Base-by-base conservation (phyloP, 2,329 filamentous ascomycete genomes). In the Coniella lustricola region DNA sequence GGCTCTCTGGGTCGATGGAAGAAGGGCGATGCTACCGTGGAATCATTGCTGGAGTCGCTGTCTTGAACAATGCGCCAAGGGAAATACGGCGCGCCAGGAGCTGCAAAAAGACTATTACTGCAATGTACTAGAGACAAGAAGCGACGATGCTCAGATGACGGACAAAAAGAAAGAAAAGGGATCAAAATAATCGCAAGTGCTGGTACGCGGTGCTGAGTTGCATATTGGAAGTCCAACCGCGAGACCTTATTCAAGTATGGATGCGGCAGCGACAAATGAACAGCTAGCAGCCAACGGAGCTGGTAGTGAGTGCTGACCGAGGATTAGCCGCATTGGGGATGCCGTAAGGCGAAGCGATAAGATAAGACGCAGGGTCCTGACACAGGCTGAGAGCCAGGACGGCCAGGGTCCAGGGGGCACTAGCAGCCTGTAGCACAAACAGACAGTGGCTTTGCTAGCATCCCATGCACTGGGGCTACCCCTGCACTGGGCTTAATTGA, bases 21-120 rank as follows among this genome's bases (percentile, higher is more conserved):
- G 39, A 42, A 42, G 36, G 38, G 41, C 45, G 43, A 43, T 48
- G 61, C 67, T 75, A 75, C 64, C 67, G 66, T 62, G 69, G 67
- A 71, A 73, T 71, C 73, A 76, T 76, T 64, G 67, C 72, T 71
- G 51, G 53, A 14, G 44, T 41, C 12, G 32, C 21, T 31, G 54
- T 54, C n/a, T 13, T 35, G 17, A 50, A 31, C 32, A 41, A 31
- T 47, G 44, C 39, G 49, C 49, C 32, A 41, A 34, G 18, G 22
- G 35, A 38, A 35, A 33, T 34, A 22, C 12, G 36, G 32, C 44
- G 31, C 34, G 37, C 9, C 7, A 21, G 14, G 32, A 42, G 38
- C 40, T 38, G 32, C 20, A 20, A 35, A n/a, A 42, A 12, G 14
- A 22, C 31, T 31, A 33, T 31, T 43, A 33, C 29, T 31, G 36